Conservation (phyloP, 2,329 filamentous ascomycete genomes). For the Dryadomyces sulphureus region DNA sequence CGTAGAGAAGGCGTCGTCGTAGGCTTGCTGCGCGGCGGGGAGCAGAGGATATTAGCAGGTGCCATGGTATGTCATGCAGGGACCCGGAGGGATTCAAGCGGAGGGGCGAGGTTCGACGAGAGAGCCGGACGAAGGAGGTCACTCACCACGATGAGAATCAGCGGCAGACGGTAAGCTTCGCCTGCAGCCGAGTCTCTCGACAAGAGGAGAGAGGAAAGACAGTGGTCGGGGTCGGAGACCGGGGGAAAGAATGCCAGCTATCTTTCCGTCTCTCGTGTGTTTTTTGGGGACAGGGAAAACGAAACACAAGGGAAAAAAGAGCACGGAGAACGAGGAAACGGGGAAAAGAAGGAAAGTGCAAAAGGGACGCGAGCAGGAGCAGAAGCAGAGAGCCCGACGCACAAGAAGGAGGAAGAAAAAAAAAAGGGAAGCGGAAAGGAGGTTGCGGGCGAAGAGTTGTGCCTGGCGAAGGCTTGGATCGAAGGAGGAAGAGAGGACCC, state of each 20-base stretch:
- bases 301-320: background rate
- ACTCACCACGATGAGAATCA: constrained; percentile 11
- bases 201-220: background rate
- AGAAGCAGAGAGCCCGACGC: background rate
- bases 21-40: constrained; percentile 13
- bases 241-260: background rate
- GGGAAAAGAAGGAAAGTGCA: constrained; percentile 1
- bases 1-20: constrained; percentile 40
- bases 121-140: background rate
- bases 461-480: background rate
- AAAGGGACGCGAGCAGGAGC: background rate
- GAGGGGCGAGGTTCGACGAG: background rate
- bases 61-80: background rate
- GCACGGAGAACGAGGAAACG: background rate
- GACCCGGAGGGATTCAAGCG: background rate
- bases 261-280: background rate
- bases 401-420: background rate
- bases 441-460: background rate
- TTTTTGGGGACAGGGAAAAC: background rate
- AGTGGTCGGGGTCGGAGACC: background rate
- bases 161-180: constrained; percentile 10
- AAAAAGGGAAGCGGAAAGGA: background rate
- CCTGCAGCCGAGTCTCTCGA: constrained; percentile 10
- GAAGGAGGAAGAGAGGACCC: background rate
- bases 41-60: no score